phyloP scores from a whole-genome alignment of 1,284 basidiomycete species.

The Malassezia nana region DNA sequence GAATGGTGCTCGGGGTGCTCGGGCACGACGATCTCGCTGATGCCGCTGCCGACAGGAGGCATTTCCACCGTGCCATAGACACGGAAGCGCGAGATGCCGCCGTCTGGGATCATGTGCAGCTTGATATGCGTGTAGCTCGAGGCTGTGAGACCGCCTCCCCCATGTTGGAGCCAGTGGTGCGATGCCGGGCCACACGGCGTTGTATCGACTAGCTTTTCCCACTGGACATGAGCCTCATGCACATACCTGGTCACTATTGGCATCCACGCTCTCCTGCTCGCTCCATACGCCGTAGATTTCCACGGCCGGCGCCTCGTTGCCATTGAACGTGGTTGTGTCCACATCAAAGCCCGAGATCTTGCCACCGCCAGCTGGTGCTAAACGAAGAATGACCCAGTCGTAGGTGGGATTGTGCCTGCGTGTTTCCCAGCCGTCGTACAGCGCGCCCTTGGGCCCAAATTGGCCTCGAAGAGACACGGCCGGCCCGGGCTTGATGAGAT shows the following conservation, averaged over 20 bases:
- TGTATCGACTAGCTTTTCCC: conserved; percentile 31
- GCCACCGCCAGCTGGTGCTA: conserved; percentile 64
- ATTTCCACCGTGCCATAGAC: conserved; percentile 42
- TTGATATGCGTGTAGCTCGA: conserved; percentile 68
- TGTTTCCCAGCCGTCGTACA: conserved; percentile 91
- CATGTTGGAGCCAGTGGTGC: conserved; percentile 66
- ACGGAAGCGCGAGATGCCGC: conserved; percentile 57
- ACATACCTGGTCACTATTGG: neutral
- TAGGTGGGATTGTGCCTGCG: conserved; percentile 74
- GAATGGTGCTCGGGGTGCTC: conserved; percentile 39
- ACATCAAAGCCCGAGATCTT: conserved; percentile 75
- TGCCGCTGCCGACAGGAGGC: conserved; percentile 38
- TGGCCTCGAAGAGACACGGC: conserved; percentile 63
- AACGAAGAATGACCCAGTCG: conserved; percentile 86
- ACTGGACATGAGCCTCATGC: conserved; percentile 10
- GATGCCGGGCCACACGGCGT: conserved; percentile 60
- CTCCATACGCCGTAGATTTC: conserved; percentile 28
- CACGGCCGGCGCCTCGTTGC: conserved; percentile 61
- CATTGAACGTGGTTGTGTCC: conserved; percentile 90
- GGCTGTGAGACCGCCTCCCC: conserved; percentile 44
- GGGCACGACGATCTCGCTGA: conserved; percentile 42
- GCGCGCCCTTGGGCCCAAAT: conserved; percentile 87
- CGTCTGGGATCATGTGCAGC: conserved; percentile 91
- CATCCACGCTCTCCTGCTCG: conserved; percentile 16
- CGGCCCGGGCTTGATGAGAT: conserved; percentile 60